These are phyloP conservation scores for Collybia sordida DNA, from an alignment of 768 basidiomycete species.

Conservation along the genomic window DNA sequence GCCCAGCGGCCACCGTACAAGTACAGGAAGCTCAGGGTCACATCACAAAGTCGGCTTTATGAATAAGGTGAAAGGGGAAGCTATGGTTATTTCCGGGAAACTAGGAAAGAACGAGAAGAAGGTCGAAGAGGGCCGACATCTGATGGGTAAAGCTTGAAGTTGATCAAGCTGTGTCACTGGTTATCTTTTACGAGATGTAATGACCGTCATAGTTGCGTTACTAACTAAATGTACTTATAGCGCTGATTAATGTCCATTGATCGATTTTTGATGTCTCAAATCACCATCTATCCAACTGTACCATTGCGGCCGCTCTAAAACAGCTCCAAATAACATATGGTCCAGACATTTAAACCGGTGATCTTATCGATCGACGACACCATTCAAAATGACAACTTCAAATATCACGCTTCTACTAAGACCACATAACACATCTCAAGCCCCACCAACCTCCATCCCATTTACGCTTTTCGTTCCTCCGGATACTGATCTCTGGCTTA, in stretches of 20 bases:
- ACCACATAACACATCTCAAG: slow-evolving; percentile 14
- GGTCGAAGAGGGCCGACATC: slow-evolving; percentile 33
- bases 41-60: slow-evolving; percentile 27
- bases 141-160: slow-evolving; percentile 27
- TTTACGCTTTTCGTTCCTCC: slow-evolving; percentile 11
- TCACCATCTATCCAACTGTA: too few species aligned
- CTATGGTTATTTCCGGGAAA: slow-evolving; percentile 35
- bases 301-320: too few species aligned
- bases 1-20: slow-evolving; percentile 2
- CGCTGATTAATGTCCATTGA: too few species aligned
- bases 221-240: too few species aligned
- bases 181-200: too few species aligned
- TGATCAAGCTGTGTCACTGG: background rate
- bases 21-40: slow-evolving; percentile 3
- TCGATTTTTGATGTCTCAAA: too few species aligned
- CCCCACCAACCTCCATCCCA: slow-evolving; percentile 13
- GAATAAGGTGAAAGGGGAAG: slow-evolving; percentile 37
- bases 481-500: slow-evolving; percentile 19
- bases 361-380: too few species aligned
- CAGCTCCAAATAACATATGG: too few species aligned
- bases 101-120: slow-evolving; percentile 32
- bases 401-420: background rate
- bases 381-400: too few species aligned
- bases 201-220: too few species aligned
- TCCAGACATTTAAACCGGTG: too few species aligned